A percentile compares a stretch with the other conserved stretches of the same genome.
Evolutionary conservation across 805 yeast genomes (phyloP).

Genomic region (Lipomyces spencermartinsiae): DNA sequence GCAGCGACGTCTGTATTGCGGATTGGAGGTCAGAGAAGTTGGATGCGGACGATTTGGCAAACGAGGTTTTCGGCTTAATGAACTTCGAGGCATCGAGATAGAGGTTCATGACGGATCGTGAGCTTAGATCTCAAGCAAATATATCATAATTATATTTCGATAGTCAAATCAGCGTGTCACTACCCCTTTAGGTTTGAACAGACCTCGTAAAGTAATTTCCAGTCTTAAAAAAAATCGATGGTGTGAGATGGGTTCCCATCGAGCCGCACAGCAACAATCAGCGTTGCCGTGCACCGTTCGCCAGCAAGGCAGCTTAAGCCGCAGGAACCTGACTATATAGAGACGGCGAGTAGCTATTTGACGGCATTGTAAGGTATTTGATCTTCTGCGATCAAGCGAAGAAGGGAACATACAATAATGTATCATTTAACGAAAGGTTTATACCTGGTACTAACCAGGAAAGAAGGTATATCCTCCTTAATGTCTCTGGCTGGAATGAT

Average conservation of each 20-base stretch:
- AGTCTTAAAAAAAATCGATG: neutral
- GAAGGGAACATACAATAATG: conserved; percentile 50
- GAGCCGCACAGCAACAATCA: neutral
- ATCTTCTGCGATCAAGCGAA: neutral
- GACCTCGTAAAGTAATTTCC: no score
- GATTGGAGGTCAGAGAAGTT: conserved; percentile 18
- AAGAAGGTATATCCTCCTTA: conserved; percentile 52
- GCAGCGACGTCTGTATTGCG: conserved; percentile 9
- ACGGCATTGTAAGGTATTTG: neutral
- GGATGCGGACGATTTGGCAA: conserved; percentile 4
- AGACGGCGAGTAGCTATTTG: neutral
- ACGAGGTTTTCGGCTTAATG: conserved; percentile 24
- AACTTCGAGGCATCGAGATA: conserved; percentile 38
- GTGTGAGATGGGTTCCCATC: neutral
- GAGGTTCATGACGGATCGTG: conserved; percentile 30
- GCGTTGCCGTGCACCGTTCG: neutral
- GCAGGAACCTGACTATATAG: no score
- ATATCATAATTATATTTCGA: neutral
- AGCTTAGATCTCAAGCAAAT: neutral
- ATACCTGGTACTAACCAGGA: conserved; percentile 62
- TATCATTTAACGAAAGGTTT: conserved; percentile 71
- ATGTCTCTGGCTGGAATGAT: neutral
- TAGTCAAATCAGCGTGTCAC: neutral
- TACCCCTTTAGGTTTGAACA: neutral
- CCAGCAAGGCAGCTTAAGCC: neutral